Evolutionary conservation across 192 early-diverging fungal genomes (phyloP).

Genomic region (Gonapodya sp.): DNA sequence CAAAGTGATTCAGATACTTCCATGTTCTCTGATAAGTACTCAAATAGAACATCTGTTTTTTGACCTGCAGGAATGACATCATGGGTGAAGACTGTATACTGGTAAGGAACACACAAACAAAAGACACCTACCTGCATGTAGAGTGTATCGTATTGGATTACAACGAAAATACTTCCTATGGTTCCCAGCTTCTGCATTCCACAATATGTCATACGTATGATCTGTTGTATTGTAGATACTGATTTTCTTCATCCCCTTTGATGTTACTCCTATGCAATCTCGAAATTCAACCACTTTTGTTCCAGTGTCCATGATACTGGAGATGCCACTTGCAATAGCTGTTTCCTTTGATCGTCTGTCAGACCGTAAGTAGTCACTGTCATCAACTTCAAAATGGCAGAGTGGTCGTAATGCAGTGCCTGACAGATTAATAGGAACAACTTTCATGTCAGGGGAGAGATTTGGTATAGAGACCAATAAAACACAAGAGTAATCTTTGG

Average conservation of each 20-base stretch:
- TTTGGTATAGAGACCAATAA: constrained; percentile 28
- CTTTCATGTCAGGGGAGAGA: constrained; percentile 25
- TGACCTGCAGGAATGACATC: constrained; percentile 18
- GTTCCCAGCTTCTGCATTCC: constrained; percentile 19
- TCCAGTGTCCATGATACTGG: constrained; percentile 27
- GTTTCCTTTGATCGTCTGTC: constrained; percentile 32
- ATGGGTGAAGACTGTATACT: neutral
- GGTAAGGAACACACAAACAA: neutral
- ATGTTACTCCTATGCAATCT: constrained; percentile 37
- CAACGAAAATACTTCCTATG: constrained; percentile 38
- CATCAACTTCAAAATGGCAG: constrained; percentile 53
- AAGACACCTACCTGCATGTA: constrained; percentile 12
- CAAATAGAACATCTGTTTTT: constrained; percentile 47
- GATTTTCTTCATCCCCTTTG: constrained; percentile 43
- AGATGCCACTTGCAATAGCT: constrained; percentile 22
- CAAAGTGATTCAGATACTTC: constrained; percentile 47
- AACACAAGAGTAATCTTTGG: constrained; percentile 23
- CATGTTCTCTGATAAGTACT: constrained; percentile 40
- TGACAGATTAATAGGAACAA: constrained; percentile 27
- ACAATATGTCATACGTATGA: constrained; percentile 38
- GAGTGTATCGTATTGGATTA: constrained; percentile 32
- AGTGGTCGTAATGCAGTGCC: constrained; percentile 43
- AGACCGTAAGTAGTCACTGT: constrained; percentile 41
- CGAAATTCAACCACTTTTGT: constrained; percentile 46
- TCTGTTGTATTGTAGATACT: constrained; percentile 49